Conservation (phyloP, 2,329 filamentous ascomycete species). For the Helotiales sp. region DNA sequence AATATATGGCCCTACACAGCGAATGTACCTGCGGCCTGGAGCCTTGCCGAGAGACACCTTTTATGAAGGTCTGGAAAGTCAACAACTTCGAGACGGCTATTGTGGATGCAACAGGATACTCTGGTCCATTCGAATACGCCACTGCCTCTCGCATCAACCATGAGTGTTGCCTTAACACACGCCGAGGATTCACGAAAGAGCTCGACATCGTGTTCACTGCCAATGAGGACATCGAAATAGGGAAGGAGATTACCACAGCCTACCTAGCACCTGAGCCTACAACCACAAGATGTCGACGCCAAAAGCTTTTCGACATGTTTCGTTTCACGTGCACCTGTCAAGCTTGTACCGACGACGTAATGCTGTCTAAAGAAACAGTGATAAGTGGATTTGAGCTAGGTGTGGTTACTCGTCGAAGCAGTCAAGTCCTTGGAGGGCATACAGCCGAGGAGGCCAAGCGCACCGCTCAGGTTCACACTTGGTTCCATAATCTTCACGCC, state of each 20-base stretch:
- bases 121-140: not conserved
- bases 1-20: not conserved
- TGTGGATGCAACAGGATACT: not conserved
- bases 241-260: not conserved
- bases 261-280: not conserved
- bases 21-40: not conserved
- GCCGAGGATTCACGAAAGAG: not conserved
- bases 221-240: not conserved
- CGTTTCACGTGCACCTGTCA: not conserved
- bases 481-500: too few relatives aligned
- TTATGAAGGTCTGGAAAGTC: not conserved
- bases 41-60: not conserved
- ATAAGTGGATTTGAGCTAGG: too few relatives aligned
- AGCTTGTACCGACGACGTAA: not conserved
- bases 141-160: constrained; percentile 1
- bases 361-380: too few relatives aligned
- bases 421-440: too few relatives aligned
- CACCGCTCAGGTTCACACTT: too few relatives aligned
- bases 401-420: too few relatives aligned
- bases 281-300: not conserved
- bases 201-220: constrained; percentile 2
- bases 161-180: not conserved
- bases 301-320: not conserved
- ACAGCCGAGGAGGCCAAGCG: too few relatives aligned
- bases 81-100: not conserved